A percentile compares a stretch with the other conserved stretches of the same genome.
phyloP scores from a whole-genome alignment of 2,329 filamentous ascomycete genomes.

The Ilyonectria robusta region DNA sequence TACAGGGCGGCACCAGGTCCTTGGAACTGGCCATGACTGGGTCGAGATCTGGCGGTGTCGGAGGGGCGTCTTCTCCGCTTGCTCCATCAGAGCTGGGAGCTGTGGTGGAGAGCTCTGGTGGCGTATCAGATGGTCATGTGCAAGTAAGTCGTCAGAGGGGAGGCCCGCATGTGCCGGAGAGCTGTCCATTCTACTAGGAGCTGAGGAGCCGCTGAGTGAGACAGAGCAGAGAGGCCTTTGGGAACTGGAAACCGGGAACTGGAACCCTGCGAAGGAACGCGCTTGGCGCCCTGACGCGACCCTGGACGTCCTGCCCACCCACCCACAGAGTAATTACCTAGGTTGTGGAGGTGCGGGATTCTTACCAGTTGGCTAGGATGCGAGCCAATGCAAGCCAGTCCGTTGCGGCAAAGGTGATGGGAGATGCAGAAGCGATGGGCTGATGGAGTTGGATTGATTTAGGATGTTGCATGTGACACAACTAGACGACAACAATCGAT shows the following conservation, averaged over 20 bases:
- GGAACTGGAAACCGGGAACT: neutral
- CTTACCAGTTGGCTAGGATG: conserved; percentile 3
- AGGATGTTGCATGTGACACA: conserved; percentile 8
- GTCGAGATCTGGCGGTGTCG: conserved; percentile 35
- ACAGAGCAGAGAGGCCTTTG: neutral
- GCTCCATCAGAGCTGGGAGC: conserved; percentile 29
- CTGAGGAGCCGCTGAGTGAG: neutral
- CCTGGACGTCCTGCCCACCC: neutral
- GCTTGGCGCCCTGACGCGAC: neutral
- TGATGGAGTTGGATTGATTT: neutral
- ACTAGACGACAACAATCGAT: conserved; percentile 11
- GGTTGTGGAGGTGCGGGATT: conserved; percentile 5
- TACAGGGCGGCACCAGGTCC: conserved; percentile 29
- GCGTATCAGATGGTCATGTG: conserved; percentile 19
- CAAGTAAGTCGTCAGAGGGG: neutral
- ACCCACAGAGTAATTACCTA: neutral
- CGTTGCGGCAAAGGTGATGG: neutral
- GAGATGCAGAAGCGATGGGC: conserved; percentile 13
- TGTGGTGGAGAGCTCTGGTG: conserved; percentile 32
- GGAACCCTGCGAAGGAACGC: conserved; percentile 7
- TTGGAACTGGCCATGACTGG: conserved; percentile 29
- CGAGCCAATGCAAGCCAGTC: neutral
- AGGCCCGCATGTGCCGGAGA: conserved; percentile 12
- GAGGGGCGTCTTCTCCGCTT: conserved; percentile 16
- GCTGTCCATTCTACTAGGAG: conserved; percentile 7